These are phyloP conservation scores for Lachancea quebecensis DNA, from an alignment of 805 yeast genomes.

Conservation along the genomic window DNA sequence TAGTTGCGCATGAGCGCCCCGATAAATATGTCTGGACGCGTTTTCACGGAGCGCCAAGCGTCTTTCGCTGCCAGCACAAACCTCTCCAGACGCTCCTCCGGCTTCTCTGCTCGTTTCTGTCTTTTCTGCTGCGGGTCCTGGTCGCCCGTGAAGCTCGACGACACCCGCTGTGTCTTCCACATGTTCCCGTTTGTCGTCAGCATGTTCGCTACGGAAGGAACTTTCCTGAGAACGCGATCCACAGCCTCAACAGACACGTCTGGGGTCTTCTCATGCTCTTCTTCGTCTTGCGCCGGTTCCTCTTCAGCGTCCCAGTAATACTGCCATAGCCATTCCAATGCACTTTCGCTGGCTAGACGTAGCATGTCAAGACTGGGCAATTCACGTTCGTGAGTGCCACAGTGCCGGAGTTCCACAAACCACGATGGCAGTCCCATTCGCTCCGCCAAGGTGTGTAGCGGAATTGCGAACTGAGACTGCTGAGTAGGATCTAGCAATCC, in stretches of 20 bases:
- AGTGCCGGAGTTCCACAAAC: conserved; percentile 86
- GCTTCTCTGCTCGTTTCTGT: conserved; percentile 1
- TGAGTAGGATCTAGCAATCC: conserved; percentile 86
- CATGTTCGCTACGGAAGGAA: conserved; percentile 1
- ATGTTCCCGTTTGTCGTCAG: not conserved
- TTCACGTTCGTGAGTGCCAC: conserved; percentile 77
- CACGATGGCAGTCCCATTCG: conserved; percentile 62
- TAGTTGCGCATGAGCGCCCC: conserved; percentile 2
- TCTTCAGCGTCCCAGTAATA: conserved; percentile 56
- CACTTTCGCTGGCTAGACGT: conserved; percentile 51
- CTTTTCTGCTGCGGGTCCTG: not conserved
- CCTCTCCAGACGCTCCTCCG: conserved; percentile 4
- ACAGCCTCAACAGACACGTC: not conserved
- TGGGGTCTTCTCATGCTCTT: not conserved
- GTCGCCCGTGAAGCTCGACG: conserved; percentile 6
- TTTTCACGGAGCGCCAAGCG: conserved; percentile 2
- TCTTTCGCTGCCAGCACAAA: conserved; percentile 3
- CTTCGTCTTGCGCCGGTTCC: conserved; percentile 5
- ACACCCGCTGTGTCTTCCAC: conserved; percentile 3
- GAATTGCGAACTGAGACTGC: conserved; percentile 68
- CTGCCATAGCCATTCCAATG: conserved; percentile 66
- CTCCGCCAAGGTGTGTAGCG: conserved; percentile 68
- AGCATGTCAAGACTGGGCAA: conserved; percentile 67
- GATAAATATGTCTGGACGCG: conserved; percentile 2
- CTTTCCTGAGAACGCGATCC: not conserved